phyloP scores from a whole-genome alignment of 176 grass and related monocot genomes.

The Sorghum bicolor region DNA sequence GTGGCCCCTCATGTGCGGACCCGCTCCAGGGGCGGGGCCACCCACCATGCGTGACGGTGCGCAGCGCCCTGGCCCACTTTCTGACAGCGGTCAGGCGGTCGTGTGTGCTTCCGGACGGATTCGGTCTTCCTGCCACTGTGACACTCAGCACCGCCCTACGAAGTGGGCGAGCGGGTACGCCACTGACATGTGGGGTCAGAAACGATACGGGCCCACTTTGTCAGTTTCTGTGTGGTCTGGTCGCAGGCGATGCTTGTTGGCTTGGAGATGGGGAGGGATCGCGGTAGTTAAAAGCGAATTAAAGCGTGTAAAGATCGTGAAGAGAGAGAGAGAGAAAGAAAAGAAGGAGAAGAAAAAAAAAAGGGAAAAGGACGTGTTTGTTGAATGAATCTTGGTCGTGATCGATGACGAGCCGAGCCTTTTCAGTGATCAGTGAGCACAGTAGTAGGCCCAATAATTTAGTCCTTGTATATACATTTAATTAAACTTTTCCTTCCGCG shows the following conservation, averaged over 20 bases:
- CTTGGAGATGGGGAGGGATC: not conserved
- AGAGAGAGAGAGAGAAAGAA: not conserved
- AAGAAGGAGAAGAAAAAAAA: not conserved
- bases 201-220: accelerated
- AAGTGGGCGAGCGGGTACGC: accelerated
- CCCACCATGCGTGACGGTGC: not conserved
- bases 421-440: not conserved
- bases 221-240: not conserved
- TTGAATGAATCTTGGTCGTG: conserved; percentile 12
- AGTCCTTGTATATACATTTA: not conserved
- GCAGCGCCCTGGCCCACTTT: not conserved
- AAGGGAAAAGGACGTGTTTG: not conserved
- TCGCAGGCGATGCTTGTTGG: accelerated
- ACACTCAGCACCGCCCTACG: too few species aligned
- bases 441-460: not conserved
- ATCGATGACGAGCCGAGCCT: not conserved
- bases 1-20: not conserved
- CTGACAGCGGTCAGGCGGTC: conserved; percentile 1
- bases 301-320: conserved; percentile 8
- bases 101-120: not conserved
- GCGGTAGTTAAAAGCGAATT: conserved; percentile 5
- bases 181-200: not conserved
- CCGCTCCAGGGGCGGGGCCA: not conserved
- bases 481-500: not conserved
- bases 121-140: not conserved